Base-by-base conservation (phyloP, 306 rosid species). In the Rosa rugosa region DNA sequence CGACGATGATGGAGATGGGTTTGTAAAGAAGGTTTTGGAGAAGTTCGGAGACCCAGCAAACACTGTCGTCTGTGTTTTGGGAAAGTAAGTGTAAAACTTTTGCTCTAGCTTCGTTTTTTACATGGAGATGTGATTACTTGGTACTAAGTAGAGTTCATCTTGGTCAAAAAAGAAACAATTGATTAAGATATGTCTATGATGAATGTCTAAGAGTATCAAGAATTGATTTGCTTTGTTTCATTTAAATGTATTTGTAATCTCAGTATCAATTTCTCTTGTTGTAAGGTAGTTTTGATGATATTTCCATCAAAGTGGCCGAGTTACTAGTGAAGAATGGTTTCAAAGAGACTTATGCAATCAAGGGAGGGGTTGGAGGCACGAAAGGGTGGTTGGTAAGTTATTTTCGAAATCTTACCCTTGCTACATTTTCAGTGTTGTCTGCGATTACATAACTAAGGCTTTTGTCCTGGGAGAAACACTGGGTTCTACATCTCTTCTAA, bases 281-380 rank as follows among this genome's bases (percentile, higher is more conserved):
- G 97, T 71, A 93, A 95, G 96, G 92, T 88, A 94, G 98, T 92
- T 91, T 93, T 74, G 98, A 95, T 74, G 98, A 89, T 59, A 87
- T 93, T 90, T 93, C 99, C 84, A 69, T 93, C 92, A 85, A 90
- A 81, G 99, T 85, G 86, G 97, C 97, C 0, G 92, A 93, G 83
- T 82, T 95, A 57, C 88, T 95, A 75, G 89, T 90, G 89, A 93
- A 95, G 86, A 89, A 88, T 80, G 97, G 98, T 72, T 93, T 93
- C 87, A 91, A 93, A 80, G 99, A 87, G 82, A 92, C 90, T 66
- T 95, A 87, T 80, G 99, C 96, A 36, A 86, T 95, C 84, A 95
- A 81, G 86, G 98, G 92, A 72, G 99, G 98, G 57, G 90, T 93
- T 72, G 86, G 93, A 83, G 99, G 97, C 36, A 81, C 82, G 69